A percentile compares a stretch with the other conserved stretches of the same genome.
Evolutionary conservation across 352 stramenopile genomes (phyloP).

Genomic region (Phytopythium sindhum): DNA sequence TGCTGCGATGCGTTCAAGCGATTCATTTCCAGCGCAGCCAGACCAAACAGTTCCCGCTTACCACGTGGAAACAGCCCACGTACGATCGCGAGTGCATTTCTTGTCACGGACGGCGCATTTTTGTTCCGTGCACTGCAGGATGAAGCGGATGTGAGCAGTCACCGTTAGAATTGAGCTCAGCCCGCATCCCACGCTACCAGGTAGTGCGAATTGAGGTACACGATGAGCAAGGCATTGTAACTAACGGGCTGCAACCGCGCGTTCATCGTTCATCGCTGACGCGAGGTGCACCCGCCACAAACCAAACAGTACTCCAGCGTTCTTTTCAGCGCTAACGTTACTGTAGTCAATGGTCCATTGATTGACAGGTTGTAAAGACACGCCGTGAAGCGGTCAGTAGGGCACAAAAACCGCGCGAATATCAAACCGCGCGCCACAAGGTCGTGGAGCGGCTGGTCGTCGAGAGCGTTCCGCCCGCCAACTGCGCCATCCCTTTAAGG

Average conservation of each 20-base stretch:
- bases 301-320: neutral
- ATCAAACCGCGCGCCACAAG: neutral
- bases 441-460: neutral
- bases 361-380: neutral
- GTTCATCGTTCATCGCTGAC: neutral
- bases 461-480: neutral
- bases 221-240: neutral
- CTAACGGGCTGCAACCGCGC: neutral
- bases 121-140: neutral
- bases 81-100: neutral
- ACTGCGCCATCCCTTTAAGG: too few species aligned
- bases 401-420: neutral
- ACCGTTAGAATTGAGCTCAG: neutral
- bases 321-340: neutral
- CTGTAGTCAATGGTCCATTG: too few species aligned
- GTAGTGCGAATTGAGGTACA: neutral
- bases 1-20: too few species aligned
- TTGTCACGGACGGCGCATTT: neutral
- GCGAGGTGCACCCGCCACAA: neutral
- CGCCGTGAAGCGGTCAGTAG: neutral
- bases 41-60: neutral
- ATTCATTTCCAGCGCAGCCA: too few species aligned
- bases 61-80: neutral
- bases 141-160: neutral
- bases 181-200: neutral